phyloP scores from a whole-genome alignment of 192 early-diverging fungal genomes.

The Entomortierella chlamydospora region DNA sequence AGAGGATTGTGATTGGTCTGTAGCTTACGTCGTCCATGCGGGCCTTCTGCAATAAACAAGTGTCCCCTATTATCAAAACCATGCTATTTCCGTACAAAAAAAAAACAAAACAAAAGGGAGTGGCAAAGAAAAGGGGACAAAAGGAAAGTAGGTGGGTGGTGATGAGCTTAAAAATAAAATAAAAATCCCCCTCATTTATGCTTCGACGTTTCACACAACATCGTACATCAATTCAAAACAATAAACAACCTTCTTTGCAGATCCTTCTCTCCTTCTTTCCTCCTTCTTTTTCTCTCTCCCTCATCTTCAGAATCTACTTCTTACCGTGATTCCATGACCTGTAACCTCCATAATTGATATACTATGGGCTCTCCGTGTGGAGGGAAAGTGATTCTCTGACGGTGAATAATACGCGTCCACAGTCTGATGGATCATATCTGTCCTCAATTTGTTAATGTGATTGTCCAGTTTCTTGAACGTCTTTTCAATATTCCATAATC shows the following conservation, averaged over 20 bases:
- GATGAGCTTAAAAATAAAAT: too few species aligned
- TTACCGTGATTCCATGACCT: constrained; percentile 77
- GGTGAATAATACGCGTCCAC: constrained; percentile 69
- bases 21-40: constrained; percentile 46
- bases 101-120: not conserved
- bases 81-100: constrained; percentile 53
- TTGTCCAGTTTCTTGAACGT: constrained; percentile 43
- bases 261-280: too few species aligned
- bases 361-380: constrained; percentile 60
- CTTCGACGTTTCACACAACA: too few species aligned
- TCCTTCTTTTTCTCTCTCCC: too few species aligned
- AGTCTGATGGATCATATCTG: constrained; percentile 64
- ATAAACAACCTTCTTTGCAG: constrained; percentile 4
- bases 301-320: constrained; percentile 4
- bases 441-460: constrained; percentile 55
- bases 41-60: constrained; percentile 64
- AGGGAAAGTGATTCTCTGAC: constrained; percentile 69
- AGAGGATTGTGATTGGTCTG: not conserved
- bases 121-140: not conserved
- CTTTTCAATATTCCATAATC: constrained; percentile 46
- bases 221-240: too few species aligned
- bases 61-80: constrained; percentile 74
- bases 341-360: constrained; percentile 78
- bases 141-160: too few species aligned
- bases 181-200: too few species aligned